Evolutionary conservation across 2,329 filamentous ascomycete species (phyloP).

Genomic region (Ophiobolus disseminans): DNA sequence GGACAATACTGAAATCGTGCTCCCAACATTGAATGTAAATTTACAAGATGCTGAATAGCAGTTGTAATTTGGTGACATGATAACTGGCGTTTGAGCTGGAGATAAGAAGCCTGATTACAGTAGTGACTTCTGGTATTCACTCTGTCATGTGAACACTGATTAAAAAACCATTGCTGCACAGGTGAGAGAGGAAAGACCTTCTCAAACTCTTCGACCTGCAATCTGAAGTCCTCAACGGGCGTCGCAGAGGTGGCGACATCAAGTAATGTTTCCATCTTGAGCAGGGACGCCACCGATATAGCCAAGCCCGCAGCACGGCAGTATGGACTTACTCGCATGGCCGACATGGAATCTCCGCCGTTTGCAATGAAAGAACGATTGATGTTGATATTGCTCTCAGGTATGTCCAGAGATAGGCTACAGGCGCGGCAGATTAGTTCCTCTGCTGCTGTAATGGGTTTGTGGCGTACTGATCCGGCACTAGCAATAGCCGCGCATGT

Average conservation of each 20-base stretch:
- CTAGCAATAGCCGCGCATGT: too few relatives aligned
- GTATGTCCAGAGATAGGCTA: too few relatives aligned
- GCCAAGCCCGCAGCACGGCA: slow-evolving; percentile 14
- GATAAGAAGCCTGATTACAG: slow-evolving; percentile 8
- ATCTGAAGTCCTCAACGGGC: not conserved
- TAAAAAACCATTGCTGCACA: slow-evolving; percentile 25
- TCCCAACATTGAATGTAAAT: slow-evolving; percentile 29
- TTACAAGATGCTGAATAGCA: slow-evolving; percentile 10
- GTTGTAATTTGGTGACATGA: slow-evolving; percentile 23
- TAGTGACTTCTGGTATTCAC: slow-evolving; percentile 25
- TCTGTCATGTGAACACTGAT: slow-evolving; percentile 5
- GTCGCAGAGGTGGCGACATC: slow-evolving; percentile 11
- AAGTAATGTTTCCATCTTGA: slow-evolving; percentile 20
- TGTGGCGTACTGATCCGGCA: too few relatives aligned
- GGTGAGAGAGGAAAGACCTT: slow-evolving; percentile 24
- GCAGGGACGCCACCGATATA: slow-evolving; percentile 24
- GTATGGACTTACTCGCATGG: slow-evolving; percentile 26
- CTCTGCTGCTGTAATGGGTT: too few relatives aligned
- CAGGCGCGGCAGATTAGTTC: too few relatives aligned
- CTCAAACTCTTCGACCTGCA: slow-evolving; percentile 17
- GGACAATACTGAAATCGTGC: slow-evolving; percentile 17
- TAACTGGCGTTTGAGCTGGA: slow-evolving; percentile 31
- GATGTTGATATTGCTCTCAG: too few relatives aligned
- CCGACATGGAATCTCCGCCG: slow-evolving; percentile 35
- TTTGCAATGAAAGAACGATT: slow-evolving; percentile 29